These are phyloP conservation scores for Gossypium aridum DNA, from an alignment of 441 rosid species.

Conservation along the genomic window DNA sequence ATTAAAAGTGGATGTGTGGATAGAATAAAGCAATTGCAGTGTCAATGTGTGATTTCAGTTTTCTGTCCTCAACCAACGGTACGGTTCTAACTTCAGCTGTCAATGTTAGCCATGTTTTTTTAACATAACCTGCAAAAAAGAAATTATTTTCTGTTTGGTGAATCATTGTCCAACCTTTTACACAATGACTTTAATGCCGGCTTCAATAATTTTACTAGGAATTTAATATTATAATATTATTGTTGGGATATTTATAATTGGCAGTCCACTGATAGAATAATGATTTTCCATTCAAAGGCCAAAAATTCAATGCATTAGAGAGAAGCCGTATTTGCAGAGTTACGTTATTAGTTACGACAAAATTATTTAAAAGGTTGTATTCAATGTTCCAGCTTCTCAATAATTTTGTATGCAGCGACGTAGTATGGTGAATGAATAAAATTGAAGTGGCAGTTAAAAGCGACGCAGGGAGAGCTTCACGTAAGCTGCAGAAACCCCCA, in stretches of 20 bases:
- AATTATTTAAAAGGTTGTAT: not conserved
- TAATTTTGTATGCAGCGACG: too few species aligned
- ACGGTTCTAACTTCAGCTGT: not conserved
- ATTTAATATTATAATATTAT: not conserved
- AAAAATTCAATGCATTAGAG: too few species aligned
- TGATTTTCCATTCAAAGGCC: not conserved
- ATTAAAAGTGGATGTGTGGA: not conserved
- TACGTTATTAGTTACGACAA: not conserved
- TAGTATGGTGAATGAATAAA: not conserved
- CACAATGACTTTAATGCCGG: not conserved
- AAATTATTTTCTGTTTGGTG: not conserved
- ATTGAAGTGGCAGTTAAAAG: not conserved
- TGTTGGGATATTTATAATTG: not conserved
- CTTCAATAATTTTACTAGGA: conserved; percentile 1
- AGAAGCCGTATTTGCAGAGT: not conserved
- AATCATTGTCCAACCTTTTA: not conserved
- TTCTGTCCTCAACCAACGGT: not conserved
- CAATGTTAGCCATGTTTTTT: not conserved
- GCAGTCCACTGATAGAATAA: not conserved
- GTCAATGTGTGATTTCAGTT: not conserved
- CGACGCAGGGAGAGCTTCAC: not conserved
- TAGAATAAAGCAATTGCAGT: not conserved
- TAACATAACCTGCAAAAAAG: not conserved
- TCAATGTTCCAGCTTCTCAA: too few species aligned
- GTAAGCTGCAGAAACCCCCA: not conserved